Base-by-base conservation (phyloP, 345 rosid species). In the Pistacia integerrima region DNA sequence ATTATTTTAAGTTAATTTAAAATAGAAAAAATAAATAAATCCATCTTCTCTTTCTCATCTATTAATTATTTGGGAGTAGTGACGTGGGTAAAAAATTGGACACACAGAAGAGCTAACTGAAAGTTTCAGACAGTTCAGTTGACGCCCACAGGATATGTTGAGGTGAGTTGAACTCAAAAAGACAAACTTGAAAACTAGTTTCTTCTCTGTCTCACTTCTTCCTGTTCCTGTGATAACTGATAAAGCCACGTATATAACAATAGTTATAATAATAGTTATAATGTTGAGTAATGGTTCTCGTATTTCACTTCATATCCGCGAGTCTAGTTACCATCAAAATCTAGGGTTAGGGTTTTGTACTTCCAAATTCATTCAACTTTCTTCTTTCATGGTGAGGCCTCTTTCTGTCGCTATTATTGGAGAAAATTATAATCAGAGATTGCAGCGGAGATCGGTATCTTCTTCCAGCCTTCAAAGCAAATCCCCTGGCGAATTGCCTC, bases 241-340 rank as follows among this genome's bases (percentile, higher is more conserved):
- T 41, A 41, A 41, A 41, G 1, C 6, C 6, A 41, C 9, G 8
- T 8, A 41, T 5, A 1, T 41, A 41, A 41, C 8, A 41, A 41
- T 41, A 30, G 33, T 30, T 30, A 30, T 30, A 30, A 30, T 30
- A 30, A 30, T 30, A 30, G 33, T 30, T 30, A 30, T 1, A 28
- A 90, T 94, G 97, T 75, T 88, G 83, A 77, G 88, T 58, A 85
- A 97, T 69, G 90, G 94, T 74, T 91, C 84, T 77, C 93, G 94
- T 75, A 85, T 88, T 60, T 84, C 90, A 44, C 93, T 82, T 49
- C 92, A 87, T 83, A 76, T 90, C 2, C 81, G 89, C 38, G 90
- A 85, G 59, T 82, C 78, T 65, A 80, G 78, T 85, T 80, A 51
- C 71, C 81, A 36, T 77, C 82, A 79, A 30, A 75, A 72, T 14